These are phyloP conservation scores for Aspergillus sp. DNA, from an alignment of 2,329 filamentous ascomycete genomes.

Conservation along the genomic window DNA sequence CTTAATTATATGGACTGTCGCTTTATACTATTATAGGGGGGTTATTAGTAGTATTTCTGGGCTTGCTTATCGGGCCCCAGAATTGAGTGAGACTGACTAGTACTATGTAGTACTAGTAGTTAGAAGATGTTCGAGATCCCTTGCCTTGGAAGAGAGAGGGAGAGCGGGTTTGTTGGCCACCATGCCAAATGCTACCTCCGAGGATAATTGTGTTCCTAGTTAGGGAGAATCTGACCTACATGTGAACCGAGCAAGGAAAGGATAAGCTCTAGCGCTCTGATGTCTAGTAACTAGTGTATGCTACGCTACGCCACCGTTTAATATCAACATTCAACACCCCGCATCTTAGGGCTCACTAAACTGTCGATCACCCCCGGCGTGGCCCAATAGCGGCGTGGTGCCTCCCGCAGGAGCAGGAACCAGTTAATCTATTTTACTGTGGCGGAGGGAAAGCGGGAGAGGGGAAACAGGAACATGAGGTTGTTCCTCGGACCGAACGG, in stretches of 20 bases:
- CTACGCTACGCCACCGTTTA: neutral
- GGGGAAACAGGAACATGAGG: neutral
- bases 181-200: neutral
- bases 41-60: no score
- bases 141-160: no score
- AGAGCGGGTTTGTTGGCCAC: neutral
- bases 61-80: no score
- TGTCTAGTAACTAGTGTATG: neutral
- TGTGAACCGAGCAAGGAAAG: neutral
- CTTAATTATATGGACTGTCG: neutral
- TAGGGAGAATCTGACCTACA: neutral
- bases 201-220: neutral
- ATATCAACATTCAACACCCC: constrained; percentile 13
- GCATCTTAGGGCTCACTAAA: constrained; percentile 3
- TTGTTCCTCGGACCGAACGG: constrained; percentile 9
- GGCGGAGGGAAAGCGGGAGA: no score
- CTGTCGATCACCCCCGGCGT: neutral
- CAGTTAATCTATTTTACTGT: no score
- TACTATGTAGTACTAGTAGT: no score
- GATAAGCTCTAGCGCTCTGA: neutral
- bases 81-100: no score
- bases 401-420: no score
- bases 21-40: neutral
- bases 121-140: no score
- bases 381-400: neutral